Evolutionary conservation across 2,329 filamentous ascomycete genomes (phyloP), one percentile per base, ranked within the genome.

Genomic region (Trichoderma sp.): DNA sequence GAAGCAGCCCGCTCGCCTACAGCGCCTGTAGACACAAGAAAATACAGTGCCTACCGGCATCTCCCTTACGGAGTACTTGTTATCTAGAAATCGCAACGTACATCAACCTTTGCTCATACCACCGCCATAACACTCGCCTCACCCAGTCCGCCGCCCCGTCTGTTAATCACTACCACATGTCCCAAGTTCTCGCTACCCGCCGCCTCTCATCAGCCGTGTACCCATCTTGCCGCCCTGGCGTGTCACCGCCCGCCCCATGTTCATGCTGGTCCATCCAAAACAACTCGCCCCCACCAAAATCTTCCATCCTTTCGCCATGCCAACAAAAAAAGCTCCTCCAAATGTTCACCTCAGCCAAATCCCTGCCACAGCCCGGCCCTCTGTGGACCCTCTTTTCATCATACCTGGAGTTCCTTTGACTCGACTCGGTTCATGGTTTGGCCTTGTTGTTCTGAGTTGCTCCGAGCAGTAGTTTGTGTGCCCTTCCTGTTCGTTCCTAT

Each of bases 241-340:
- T 27, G 11, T 29, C 41, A 68, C 41, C 45, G 24, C 27, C 41
- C 38, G 18, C 65, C 38, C 38, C 38, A 41, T 41, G 38, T 18
- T 41, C 29, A 35, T 50, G 56, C 56, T 45, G 56, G 11, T 33
- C 35, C 68, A 62, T 33, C 35, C 68, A 45, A 71, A 71, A 71
- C 68, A 63, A 63, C 18, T 24, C 38, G 27, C 24, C 56, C 67
- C 67, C 68, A 59, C 62, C 68, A 59, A 71, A 71, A 71, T 53
- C 59, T 63, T 71, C 27, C 59, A 63, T 45, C 45, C 29, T 35
- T 18, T 33, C n/a, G n/a, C 3, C 60, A 64, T 21, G 9, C 69
- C 69, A 69, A 31, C 50, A 24, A 69, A 35, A 35, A 64, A 45
- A 14, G n/a, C n/a, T n/a, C n/a, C 50, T 14, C 50, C 38, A 64